Percentiles rank a stretch among this genome's conserved stretches.
phyloP scores from a whole-genome alignment of 176 grass and related monocot species.

The Carex pumila region DNA sequence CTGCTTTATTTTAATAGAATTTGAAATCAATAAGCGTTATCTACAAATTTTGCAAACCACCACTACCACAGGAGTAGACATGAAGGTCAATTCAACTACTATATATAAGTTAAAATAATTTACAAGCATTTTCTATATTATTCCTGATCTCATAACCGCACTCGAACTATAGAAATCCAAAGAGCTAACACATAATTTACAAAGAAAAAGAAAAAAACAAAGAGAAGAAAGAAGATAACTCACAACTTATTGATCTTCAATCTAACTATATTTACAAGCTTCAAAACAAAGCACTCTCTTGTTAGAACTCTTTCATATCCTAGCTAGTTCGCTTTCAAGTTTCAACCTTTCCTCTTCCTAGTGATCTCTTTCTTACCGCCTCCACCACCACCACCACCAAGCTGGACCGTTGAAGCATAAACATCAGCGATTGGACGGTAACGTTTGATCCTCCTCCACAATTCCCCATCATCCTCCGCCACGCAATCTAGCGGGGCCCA shows the following conservation, averaged over 20 bases:
- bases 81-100: neutral
- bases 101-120: neutral
- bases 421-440: conserved; percentile 46
- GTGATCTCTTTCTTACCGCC: neutral
- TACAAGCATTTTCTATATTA: neutral
- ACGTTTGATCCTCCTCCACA: conserved; percentile 32
- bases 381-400: conserved; percentile 15
- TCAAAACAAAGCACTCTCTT: neutral
- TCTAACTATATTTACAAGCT: neutral
- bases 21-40: neutral
- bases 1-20: neutral
- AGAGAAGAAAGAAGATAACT: conserved; percentile 4
- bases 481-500: neutral
- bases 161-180: neutral
- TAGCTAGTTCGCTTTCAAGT: neutral
- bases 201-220: neutral
- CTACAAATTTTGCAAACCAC: neutral
- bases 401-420: conserved; percentile 29
- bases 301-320: neutral
- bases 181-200: neutral
- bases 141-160: neutral
- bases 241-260: conserved; percentile 6
- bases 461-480: conserved; percentile 25
- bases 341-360: conserved; percentile 14
- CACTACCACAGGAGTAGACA: neutral